A percentile compares a stretch with the other conserved stretches of the same genome.
Conservation (phyloP, 768 basidiomycete genomes). For the Gloeopeniophorella convolvens region DNA sequence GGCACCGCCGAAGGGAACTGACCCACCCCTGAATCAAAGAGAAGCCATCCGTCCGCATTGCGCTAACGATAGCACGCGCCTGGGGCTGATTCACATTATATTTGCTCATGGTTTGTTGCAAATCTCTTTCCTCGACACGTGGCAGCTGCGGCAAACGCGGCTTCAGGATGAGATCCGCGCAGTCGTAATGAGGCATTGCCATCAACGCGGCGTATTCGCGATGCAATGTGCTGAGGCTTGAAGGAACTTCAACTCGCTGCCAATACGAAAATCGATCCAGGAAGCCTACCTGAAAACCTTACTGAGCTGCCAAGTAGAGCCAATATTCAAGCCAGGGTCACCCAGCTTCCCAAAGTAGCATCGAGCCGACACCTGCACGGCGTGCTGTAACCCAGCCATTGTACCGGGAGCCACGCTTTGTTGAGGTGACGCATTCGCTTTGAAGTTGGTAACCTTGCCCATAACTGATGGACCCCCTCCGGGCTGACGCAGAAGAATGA, state of each 20-base stretch:
- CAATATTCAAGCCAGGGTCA: constrained; percentile 59
- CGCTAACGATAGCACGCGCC: constrained; percentile 77
- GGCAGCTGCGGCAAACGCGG: constrained; percentile 51
- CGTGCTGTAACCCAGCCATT: constrained; percentile 27
- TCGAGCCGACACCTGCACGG: constrained; percentile 23
- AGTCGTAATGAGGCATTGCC: constrained; percentile 77
- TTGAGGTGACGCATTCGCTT: constrained; percentile 36
- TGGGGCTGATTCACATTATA: constrained; percentile 91
- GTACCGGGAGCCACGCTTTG: constrained; percentile 54
- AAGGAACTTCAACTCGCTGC: background rate
- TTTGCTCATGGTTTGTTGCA: constrained; percentile 58
- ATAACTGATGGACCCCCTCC: constrained; percentile 50
- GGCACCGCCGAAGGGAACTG: background rate
- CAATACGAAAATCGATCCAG: background rate
- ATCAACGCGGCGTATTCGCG: constrained; percentile 88
- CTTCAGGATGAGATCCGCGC: constrained; percentile 59
- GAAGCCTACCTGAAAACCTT: constrained; percentile 74
- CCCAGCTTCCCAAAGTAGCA: constrained; percentile 20
- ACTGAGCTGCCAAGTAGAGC: constrained; percentile 63
- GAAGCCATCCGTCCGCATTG: constrained; percentile 70
- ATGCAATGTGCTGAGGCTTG: constrained; percentile 82
- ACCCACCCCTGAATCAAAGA: constrained; percentile 88
- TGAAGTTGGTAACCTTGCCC: constrained; percentile 60
- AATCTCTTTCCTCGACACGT: constrained; percentile 40
- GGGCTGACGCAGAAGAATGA: constrained; percentile 69